Conservation (phyloP, 2,329 filamentous ascomycete species). For the Epicoccum sorghinum region DNA sequence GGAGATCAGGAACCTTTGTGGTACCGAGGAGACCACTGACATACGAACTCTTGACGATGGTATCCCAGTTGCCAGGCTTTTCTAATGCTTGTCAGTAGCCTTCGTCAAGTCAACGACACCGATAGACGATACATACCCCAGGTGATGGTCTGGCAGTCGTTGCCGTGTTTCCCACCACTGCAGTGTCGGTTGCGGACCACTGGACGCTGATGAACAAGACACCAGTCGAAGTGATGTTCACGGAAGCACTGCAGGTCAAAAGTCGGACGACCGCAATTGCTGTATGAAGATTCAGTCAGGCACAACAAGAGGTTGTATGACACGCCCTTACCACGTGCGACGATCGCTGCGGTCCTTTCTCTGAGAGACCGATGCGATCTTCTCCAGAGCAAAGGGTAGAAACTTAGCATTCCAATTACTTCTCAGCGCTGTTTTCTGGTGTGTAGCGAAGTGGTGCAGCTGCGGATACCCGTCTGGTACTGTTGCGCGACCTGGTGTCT, state of each 20-base stretch:
- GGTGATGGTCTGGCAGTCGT: neutral
- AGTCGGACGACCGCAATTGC: neutral
- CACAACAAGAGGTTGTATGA: neutral
- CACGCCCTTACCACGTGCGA: neutral
- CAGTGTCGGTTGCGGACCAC: neutral
- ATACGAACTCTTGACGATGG: constrained; percentile 4
- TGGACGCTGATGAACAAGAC: constrained; percentile 2
- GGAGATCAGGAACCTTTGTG: neutral
- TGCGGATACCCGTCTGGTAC: neutral
- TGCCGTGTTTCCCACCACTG: neutral
- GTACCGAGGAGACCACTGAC: neutral
- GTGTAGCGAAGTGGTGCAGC: neutral
- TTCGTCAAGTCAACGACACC: neutral
- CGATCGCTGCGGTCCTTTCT: neutral
- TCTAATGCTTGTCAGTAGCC: neutral
- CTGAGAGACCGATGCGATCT: neutral
- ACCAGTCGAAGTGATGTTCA: constrained; percentile 10
- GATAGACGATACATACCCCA: neutral
- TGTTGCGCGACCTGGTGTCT: neutral
- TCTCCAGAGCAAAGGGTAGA: constrained; percentile 3
- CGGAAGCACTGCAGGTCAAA: constrained; percentile 9
- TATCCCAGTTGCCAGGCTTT: constrained; percentile 3
- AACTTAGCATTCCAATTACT: neutral
- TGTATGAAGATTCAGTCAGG: neutral
- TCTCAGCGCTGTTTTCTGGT: neutral